Evolutionary conservation across 2,329 filamentous ascomycete genomes (phyloP).

Genomic region (Ophidiomyces ophidiicola): DNA sequence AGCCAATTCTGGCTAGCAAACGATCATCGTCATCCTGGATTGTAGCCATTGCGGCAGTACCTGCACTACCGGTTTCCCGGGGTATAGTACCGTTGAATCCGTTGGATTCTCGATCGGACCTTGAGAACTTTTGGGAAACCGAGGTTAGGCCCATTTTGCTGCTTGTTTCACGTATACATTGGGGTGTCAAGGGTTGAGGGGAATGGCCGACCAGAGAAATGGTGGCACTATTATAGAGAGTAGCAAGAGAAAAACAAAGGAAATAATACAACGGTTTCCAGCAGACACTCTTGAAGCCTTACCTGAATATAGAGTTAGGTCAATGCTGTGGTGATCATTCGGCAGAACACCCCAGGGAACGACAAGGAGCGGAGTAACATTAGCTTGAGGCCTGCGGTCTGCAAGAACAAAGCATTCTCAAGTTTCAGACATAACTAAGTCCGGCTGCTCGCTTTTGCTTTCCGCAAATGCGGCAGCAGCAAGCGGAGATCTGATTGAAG

Average conservation of each 20-base stretch:
- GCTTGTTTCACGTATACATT: background rate
- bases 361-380: slow-evolving; percentile 2
- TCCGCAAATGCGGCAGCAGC: slow-evolving; percentile 1
- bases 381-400: slow-evolving; percentile 5
- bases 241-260: background rate
- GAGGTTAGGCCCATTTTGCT: slow-evolving; percentile 13
- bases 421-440: background rate
- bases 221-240: background rate
- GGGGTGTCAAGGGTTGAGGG: background rate
- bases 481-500: background rate
- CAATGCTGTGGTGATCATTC: slow-evolving; percentile 8
- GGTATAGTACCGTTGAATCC: slow-evolving; percentile 4
- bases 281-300: background rate
- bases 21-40: slow-evolving; percentile 49
- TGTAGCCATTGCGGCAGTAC: slow-evolving; percentile 24
- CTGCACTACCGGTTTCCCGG: slow-evolving; percentile 2
- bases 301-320: slow-evolving; percentile 4
- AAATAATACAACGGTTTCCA: background rate
- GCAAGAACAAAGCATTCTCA: background rate
- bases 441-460: slow-evolving; percentile 6
- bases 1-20: slow-evolving; percentile 49
- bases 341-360: background rate
- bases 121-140: slow-evolving; percentile 8
- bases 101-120: slow-evolving; percentile 1
- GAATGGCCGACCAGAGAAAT: background rate